Conservation (phyloP, 225 moss, liverwort and hornwort genomes). For the Thuidium tamariscinum region DNA sequence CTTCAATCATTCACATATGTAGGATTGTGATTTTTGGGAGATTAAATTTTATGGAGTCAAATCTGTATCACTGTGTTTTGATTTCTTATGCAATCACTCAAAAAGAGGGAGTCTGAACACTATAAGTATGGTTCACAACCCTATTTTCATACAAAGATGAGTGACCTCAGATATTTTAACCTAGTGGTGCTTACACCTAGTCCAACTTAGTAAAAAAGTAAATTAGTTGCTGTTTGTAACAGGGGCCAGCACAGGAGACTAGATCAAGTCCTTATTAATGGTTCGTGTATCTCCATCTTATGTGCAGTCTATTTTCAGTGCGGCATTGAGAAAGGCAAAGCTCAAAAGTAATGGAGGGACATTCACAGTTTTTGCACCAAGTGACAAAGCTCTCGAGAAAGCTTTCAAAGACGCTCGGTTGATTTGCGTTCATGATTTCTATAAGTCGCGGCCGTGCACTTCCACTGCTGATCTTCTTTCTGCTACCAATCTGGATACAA, state of each 20-base stretch:
- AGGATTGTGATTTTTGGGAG: neutral
- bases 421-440: constrained; percentile 19
- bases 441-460: neutral
- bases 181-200: neutral
- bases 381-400: neutral
- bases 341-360: neutral
- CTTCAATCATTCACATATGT: neutral
- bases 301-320: constrained; percentile 9
- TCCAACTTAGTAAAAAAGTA: neutral
- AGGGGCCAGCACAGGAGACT: neutral
- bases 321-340: neutral
- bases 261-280: neutral
- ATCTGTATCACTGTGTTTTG: neutral
- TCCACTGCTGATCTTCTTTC: constrained; percentile 11
- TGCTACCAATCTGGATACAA: neutral
- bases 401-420: neutral
- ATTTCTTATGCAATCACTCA: neutral
- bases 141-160: neutral
- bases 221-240: neutral
- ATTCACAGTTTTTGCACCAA: constrained; percentile 17
- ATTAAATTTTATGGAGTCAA: neutral
- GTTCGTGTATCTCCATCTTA: neutral
- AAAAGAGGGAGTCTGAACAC: neutral
- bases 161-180: neutral
- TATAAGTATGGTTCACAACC: neutral